Evolutionary conservation across 2,329 filamentous ascomycete species (phyloP), one percentile per base, ranked within the genome.

Genomic region (Cladosporium sp.): DNA sequence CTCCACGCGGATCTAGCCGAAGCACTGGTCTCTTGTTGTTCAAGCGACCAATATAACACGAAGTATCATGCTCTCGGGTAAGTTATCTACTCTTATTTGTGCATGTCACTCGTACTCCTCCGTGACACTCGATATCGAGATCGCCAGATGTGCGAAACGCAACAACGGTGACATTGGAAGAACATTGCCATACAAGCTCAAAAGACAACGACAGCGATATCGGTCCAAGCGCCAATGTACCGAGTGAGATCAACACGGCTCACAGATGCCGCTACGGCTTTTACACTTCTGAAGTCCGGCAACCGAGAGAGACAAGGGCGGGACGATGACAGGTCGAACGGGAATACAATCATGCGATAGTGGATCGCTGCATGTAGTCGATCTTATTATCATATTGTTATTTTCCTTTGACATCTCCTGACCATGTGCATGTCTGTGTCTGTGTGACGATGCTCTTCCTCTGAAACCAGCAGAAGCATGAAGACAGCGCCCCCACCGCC

Each of bases 281-380:
- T 53, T 28, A 8, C 48, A 39, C 30, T 6, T 57, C 23, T 26
- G 30, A 34, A 57, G 54, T 57, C 54, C 54, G 54, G n/a, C n/a
- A 57, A 57, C 28, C 54, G 51, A 28, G 14, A 10, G 16, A 25
- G 30, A 57, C 48, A 23, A 57, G 32, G 13, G 54, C 54, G 54
- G 54, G 54, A 57, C 54, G 32, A 57, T 57, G 54, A 57, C 54
- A 57, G 54, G 54, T 57, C 32, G 32, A 57, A 16, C n/a, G 54
- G 54, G 30, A 53, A 53, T 13, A 25, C 32, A 57, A 28, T 39
- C 11, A 13, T 39, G 32, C 11, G 32, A 16, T 23, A 32, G n/a
- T 26, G n/a, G 32, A 57, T 34, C 25, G n/a, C 26, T 23, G 32
- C 54, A 57, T 57, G 28, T 34, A 21, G 21, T 26, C 54, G n/a